These are phyloP conservation scores for Neurospora sp. DNA, from an alignment of 495 filamentous ascomycete species.

Conservation along the genomic window DNA sequence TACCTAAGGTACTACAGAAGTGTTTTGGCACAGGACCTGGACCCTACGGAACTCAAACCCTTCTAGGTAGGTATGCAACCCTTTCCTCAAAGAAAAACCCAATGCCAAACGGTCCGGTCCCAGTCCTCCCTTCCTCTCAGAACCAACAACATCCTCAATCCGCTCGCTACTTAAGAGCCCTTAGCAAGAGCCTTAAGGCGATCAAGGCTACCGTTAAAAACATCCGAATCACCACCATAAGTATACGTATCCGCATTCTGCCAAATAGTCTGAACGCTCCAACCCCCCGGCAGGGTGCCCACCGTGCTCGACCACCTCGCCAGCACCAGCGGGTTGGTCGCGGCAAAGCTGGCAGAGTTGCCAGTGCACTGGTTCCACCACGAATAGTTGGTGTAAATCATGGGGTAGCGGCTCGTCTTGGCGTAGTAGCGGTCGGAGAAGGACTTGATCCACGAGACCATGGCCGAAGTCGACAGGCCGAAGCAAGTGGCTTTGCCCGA, in stretches of 20 bases:
- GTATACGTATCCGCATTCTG: slow-evolving; percentile 39
- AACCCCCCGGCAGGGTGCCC: slow-evolving; percentile 48
- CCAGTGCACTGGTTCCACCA: slow-evolving; percentile 58
- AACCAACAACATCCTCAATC: neutral
- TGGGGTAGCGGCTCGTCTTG: slow-evolving; percentile 43
- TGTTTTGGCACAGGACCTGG: neutral
- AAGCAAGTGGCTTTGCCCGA: slow-evolving; percentile 39
- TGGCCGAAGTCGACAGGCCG: slow-evolving; percentile 39
- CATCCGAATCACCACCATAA: slow-evolving; percentile 43
- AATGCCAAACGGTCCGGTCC: neutral
- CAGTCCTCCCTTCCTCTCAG: neutral
- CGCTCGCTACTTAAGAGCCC: neutral
- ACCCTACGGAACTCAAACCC: neutral
- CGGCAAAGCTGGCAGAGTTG: slow-evolving; percentile 39
- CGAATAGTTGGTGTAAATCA: slow-evolving; percentile 50
- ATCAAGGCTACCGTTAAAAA: slow-evolving; percentile 32
- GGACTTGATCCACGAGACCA: slow-evolving; percentile 50
- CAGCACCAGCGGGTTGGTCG: slow-evolving; percentile 46
- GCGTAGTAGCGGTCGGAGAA: slow-evolving; percentile 48
- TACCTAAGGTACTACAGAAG: neutral
- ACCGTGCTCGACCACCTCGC: slow-evolving; percentile 40
- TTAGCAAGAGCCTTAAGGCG: neutral
- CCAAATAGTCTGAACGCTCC: slow-evolving; percentile 53
- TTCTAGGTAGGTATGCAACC: neutral
- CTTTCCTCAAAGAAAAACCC: neutral